Base-by-base conservation (phyloP, 345 rosid species). In the Boechera stricta region DNA sequence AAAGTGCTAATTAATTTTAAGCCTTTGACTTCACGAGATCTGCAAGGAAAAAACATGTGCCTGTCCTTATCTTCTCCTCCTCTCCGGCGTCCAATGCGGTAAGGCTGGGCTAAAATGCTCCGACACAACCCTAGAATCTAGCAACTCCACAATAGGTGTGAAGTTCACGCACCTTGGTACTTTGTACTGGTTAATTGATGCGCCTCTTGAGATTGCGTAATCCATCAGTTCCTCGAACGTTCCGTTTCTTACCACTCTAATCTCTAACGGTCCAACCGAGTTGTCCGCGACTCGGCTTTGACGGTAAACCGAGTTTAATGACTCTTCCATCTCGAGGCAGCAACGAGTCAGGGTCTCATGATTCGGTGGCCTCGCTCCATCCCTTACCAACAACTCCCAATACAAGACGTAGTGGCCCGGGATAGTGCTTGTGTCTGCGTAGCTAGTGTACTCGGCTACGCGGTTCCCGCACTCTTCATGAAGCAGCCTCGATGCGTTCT, bases 161-260 rank as follows among this genome's bases (percentile, higher is more conserved):
- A 85, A 92, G 78, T 85, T 95, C 2, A 95, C 98, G 76, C 99
- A 95, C 78, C 99, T 83, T 9, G 99, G 98, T 44, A 86, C 99
- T 82, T 95, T 95, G 57, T 95, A 95, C 78, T 95, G 99, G 63
- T 95, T 95, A 55, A 95, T 95, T 4, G 99, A 95, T 0, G 99
- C 99, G 0, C 99, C 98, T 54, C 96, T 85, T 15, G 99, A 91
- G 57, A 95, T 91, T 2, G 98, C 97, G 52, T 92, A 92, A 76
- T 95, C 99, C 98, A 95, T 95, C 29, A 95, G 69, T 79, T 92
- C 99, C 76, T 95, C 99, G 73, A 95, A 95, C 31, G 99, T 95
- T 6, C 99, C 99, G n/a, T 52, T 85, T 63, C 57, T 86, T 3
- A 95, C 99, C 53, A 92, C 91, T 2, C 98, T 85, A 29, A 92